Conservation (phyloP, 2,329 filamentous ascomycete genomes). For the Epichloe aotearoae region DNA sequence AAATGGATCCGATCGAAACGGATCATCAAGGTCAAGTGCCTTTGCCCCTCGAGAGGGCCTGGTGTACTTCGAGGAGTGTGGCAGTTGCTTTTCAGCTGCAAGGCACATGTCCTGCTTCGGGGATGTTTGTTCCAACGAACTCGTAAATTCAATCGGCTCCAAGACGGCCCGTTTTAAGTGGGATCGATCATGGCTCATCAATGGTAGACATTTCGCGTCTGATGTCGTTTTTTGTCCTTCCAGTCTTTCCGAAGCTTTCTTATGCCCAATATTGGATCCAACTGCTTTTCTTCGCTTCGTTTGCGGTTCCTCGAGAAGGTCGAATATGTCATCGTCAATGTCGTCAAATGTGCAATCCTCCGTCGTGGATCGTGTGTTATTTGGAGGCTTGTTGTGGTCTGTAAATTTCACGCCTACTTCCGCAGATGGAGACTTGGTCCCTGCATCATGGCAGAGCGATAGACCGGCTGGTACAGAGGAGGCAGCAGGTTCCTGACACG, state of each 20-base stretch:
- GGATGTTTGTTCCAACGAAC: conserved; percentile 16
- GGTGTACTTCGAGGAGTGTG: not conserved
- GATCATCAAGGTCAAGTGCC: not conserved
- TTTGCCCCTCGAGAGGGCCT: not conserved
- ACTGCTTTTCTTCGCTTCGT: not conserved
- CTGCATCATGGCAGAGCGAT: not conserved
- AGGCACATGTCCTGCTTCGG: not conserved
- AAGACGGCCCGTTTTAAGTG: not conserved
- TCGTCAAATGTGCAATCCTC: not conserved
- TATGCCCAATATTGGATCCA: not conserved
- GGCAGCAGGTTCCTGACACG: not conserved
- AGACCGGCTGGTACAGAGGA: not conserved
- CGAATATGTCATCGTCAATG: not conserved
- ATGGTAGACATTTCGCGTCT: not conserved
- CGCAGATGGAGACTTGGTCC: not conserved
- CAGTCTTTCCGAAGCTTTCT: not conserved
- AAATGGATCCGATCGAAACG: conserved; percentile 20
- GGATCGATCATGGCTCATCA: not conserved
- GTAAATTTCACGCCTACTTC: not conserved
- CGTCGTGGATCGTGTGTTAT: not conserved
- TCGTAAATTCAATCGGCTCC: conserved; percentile 25
- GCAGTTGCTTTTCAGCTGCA: not conserved
- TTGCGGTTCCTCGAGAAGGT: not conserved
- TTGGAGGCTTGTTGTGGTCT: not conserved
- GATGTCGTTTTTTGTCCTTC: not conserved